phyloP scores from a whole-genome alignment of 306 rosid species.

The Fragaria iinumae region DNA sequence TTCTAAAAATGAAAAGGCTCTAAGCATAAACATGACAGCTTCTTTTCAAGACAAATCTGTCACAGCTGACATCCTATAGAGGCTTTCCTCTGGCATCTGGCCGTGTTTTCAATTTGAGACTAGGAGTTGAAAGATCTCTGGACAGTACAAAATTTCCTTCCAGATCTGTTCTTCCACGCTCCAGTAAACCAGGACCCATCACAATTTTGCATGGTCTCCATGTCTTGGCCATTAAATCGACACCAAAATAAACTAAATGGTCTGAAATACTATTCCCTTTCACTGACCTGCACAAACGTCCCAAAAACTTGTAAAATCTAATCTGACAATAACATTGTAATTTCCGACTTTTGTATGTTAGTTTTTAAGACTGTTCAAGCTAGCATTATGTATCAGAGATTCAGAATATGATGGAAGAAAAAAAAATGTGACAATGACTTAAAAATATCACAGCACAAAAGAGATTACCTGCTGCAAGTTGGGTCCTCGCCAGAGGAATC shows the following conservation, averaged over 20 bases:
- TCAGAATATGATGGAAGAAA: background rate
- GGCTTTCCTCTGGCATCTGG: constrained; percentile 32
- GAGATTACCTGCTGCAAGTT: constrained; percentile 80
- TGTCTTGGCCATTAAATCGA: constrained; percentile 47
- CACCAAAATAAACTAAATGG: constrained; percentile 68
- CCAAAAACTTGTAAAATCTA: constrained; percentile 27
- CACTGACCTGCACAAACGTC: constrained; percentile 69
- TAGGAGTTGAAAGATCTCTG: constrained; percentile 53
- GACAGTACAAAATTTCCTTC: constrained; percentile 61
- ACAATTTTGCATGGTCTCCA: constrained; percentile 71
- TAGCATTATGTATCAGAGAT: background rate
- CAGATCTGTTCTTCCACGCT: constrained; percentile 40
- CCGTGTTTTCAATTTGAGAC: constrained; percentile 41
- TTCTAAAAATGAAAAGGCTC: constrained; percentile 8
- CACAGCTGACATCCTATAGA: background rate
- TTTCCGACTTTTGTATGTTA: constrained; percentile 4
- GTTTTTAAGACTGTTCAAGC: background rate
- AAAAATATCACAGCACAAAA: background rate
- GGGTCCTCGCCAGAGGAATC: constrained; percentile 95
- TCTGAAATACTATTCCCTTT: constrained; percentile 76
- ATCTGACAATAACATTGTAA: background rate
- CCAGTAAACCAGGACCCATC: constrained; percentile 43
- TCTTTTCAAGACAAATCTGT: background rate
- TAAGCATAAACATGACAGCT: constrained; percentile 18
- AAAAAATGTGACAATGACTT: background rate